Evolutionary conservation across 2,329 filamentous ascomycete species (phyloP).

Genomic region (Huntiella moniliformis): DNA sequence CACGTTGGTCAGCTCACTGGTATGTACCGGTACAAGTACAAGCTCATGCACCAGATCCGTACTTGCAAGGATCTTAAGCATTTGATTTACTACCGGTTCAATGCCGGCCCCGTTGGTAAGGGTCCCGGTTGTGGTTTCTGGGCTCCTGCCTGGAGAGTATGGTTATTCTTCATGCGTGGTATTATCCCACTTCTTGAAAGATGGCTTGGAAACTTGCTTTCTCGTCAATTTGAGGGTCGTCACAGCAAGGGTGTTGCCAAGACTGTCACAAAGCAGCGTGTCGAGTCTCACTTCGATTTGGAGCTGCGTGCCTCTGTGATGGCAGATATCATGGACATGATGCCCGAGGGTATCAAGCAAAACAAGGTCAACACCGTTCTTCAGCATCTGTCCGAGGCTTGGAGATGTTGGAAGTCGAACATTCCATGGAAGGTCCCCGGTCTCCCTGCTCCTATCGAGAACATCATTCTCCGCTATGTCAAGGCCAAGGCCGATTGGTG

Average conservation of each 20-base stretch:
- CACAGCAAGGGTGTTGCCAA: slow-evolving; percentile 98
- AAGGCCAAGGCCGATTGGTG: slow-evolving; percentile 99
- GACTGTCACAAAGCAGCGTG: slow-evolving; percentile 96
- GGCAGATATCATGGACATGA: slow-evolving; percentile 99
- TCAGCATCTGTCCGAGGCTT: slow-evolving; percentile 92
- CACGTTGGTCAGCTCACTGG: slow-evolving; percentile 95
- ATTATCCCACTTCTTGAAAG: slow-evolving; percentile 92
- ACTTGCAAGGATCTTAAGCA: slow-evolving; percentile 99
- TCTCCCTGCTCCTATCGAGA: slow-evolving; percentile 89
- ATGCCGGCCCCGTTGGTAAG: slow-evolving; percentile 89
- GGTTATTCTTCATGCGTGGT: slow-evolving; percentile 98
- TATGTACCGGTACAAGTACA: slow-evolving; percentile 99
- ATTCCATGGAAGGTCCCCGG: slow-evolving; percentile 99
- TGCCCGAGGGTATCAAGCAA: slow-evolving; percentile 98
- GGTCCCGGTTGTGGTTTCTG: slow-evolving; percentile 97
- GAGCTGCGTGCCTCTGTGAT: slow-evolving; percentile 96
- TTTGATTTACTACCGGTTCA: slow-evolving; percentile 97
- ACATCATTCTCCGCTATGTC: slow-evolving; percentile 94
- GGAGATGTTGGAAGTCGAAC: slow-evolving; percentile 99
- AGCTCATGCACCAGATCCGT: slow-evolving; percentile 98
- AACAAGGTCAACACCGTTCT: slow-evolving; percentile 98
- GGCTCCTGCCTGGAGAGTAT: slow-evolving; percentile 96
- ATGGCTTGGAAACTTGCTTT: slow-evolving; percentile 92
- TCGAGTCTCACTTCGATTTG: slow-evolving; percentile 95
- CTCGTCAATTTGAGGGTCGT: slow-evolving; percentile 91